Conservation (phyloP, 2,329 filamentous ascomycete species). For the Fusarium proliferatum region DNA sequence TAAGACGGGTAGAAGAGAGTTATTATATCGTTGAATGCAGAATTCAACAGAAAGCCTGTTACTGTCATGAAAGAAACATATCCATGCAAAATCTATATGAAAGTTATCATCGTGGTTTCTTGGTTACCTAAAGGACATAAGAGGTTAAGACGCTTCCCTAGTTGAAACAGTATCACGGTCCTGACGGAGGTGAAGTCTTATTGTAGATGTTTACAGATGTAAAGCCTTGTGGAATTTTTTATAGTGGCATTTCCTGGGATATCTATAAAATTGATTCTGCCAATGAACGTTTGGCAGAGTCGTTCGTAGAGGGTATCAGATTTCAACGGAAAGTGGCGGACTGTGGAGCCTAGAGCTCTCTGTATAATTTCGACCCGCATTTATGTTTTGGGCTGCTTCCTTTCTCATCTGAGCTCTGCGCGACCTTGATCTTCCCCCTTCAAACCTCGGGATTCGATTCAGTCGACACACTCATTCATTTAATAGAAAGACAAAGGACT, state of each 20-base stretch:
- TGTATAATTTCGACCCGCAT: conserved; percentile 17
- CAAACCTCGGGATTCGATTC: background rate
- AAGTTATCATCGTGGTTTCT: conserved; percentile 8
- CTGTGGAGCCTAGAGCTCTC: conserved; percentile 8
- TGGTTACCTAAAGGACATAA: background rate
- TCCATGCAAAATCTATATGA: conserved; percentile 22
- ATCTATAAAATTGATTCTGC: background rate
- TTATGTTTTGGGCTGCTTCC: conserved; percentile 28
- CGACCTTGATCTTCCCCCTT: conserved; percentile 1
- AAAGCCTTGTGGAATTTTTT: conserved; percentile 1
- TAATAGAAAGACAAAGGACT: conserved; percentile 19
- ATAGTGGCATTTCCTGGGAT: conserved; percentile 13
- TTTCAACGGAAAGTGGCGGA: conserved; percentile 12
- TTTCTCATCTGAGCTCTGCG: conserved; percentile 21
- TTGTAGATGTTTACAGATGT: conserved; percentile 6
- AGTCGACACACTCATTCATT: background rate
- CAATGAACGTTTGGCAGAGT: background rate
- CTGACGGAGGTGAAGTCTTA: background rate
- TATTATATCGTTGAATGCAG: conserved; percentile 24
- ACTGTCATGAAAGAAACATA: conserved; percentile 19
- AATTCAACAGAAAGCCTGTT: conserved; percentile 9
- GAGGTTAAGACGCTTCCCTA: background rate
- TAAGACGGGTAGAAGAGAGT: conserved; percentile 18
- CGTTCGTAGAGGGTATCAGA: background rate
- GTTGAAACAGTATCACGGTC: background rate